These are phyloP conservation scores for Liquidambar formosana DNA, from an alignment of 164 flowering plant species.

Conservation along the genomic window DNA sequence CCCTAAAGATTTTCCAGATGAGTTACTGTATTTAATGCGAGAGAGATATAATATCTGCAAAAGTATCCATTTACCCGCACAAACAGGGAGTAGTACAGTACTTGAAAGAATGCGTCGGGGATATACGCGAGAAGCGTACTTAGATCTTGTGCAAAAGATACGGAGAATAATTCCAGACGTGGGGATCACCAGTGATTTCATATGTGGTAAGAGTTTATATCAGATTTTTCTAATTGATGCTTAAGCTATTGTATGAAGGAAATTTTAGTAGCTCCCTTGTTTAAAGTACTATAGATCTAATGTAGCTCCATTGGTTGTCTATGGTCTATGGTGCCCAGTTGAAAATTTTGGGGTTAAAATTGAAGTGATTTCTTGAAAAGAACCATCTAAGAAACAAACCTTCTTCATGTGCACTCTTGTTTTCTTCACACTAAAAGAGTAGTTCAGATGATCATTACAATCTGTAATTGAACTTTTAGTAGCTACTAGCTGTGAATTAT, in stretches of 20 bases:
- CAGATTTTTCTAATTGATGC: neutral
- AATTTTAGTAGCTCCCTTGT: no score
- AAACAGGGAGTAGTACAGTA: constrained; percentile 76
- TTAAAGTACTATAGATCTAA: no score
- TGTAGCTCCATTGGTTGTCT: no score
- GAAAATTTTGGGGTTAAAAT: neutral
- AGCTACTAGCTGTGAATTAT: no score
- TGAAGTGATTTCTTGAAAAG: neutral
- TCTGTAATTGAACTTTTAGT: no score
- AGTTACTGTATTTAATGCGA: constrained; percentile 77
- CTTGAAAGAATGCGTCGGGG: constrained; percentile 95
- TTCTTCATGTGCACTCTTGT: neutral
- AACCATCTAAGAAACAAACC: neutral
- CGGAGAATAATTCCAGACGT: constrained; percentile 77
- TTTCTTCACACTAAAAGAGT: neutral
- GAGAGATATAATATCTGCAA: constrained; percentile 90
- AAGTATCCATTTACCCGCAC: constrained; percentile 91
- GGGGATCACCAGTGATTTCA: constrained; percentile 90
- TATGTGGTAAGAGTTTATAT: constrained; percentile 69
- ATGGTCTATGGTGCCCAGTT: no score
- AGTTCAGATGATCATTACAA: neutral
- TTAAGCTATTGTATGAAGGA: neutral
- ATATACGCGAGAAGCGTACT: constrained; percentile 84
- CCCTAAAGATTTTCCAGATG: constrained; percentile 97
- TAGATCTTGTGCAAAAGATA: constrained; percentile 89